phyloP scores from a whole-genome alignment of 768 basidiomycete species.

The Kwoniella europaea region DNA sequence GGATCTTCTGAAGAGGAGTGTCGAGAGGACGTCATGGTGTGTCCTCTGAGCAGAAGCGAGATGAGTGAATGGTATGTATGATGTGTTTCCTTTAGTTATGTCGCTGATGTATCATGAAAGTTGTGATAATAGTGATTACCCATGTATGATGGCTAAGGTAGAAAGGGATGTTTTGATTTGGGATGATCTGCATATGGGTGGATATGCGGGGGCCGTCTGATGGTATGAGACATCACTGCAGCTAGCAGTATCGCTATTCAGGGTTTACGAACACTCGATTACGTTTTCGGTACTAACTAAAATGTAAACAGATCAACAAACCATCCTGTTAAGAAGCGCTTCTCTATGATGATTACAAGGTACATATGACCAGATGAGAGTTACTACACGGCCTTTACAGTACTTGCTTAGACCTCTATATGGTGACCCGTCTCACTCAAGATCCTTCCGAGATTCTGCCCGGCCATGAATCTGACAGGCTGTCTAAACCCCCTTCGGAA shows the following conservation, averaged over 20 bases:
- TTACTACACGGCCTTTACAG: too few species aligned
- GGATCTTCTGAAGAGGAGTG: constrained; percentile 1
- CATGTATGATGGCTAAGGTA: neutral
- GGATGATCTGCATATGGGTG: neutral
- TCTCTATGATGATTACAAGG: too few species aligned
- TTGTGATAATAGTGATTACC: neutral
- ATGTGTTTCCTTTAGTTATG: too few species aligned
- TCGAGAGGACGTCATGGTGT: constrained; percentile 4
- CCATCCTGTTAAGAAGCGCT: too few species aligned
- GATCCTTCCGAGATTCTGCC: too few species aligned
- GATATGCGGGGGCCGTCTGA: neutral
- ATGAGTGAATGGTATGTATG: neutral
- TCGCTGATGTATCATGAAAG: neutral
- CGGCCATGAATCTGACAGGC: too few species aligned
- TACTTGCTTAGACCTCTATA: too few species aligned
- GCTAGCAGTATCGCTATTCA: neutral
- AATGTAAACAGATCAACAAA: too few species aligned
- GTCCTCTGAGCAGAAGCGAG: neutral
- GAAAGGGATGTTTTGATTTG: neutral
- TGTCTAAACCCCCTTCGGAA: too few species aligned
- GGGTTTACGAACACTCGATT: neutral
- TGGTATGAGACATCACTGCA: neutral
- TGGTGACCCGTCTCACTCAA: too few species aligned
- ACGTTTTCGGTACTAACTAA: neutral
- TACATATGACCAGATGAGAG: too few species aligned